Conservation (phyloP, 345 rosid genomes). For the Corchorus capsularis region DNA sequence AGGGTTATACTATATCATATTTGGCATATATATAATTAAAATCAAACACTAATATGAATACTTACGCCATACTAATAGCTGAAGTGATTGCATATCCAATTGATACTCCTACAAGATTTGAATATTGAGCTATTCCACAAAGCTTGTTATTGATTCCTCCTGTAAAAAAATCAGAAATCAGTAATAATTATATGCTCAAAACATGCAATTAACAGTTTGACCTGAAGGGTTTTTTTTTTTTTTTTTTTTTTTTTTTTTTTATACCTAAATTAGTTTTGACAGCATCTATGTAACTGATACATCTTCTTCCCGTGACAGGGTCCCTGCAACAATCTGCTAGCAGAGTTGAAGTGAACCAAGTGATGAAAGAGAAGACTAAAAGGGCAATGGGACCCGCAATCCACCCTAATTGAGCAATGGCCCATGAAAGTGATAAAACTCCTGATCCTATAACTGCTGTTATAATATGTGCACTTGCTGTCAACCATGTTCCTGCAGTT, state of each 20-base stretch:
- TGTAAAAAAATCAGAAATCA: neutral
- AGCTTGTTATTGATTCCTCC: conserved; percentile 16
- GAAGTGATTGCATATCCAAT: conserved; percentile 44
- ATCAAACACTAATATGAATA: neutral
- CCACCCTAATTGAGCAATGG: conserved; percentile 49
- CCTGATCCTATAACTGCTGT: conserved; percentile 52
- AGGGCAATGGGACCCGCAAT: conserved; percentile 38
- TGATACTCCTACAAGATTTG: conserved; percentile 28
- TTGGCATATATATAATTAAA: neutral
- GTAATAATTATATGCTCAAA: no score
- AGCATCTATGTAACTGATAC: conserved; percentile 30
- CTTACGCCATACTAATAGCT: conserved; percentile 39
- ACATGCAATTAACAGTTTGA: neutral
- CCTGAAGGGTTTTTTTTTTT: no score
- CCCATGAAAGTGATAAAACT: conserved; percentile 45
- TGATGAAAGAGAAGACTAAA: conserved; percentile 28
- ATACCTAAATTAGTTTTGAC: conserved; percentile 35
- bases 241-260: neutral
- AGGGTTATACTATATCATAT: neutral
- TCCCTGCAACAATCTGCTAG: conserved; percentile 38
- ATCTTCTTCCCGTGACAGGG: conserved; percentile 36
- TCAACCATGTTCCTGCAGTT: conserved; percentile 34
- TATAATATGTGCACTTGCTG: conserved; percentile 47
- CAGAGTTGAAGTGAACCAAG: conserved; percentile 33
- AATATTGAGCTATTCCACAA: conserved; percentile 31